Evolutionary conservation across 139 green algal species (phyloP).

Genomic region (Chlorella sorokiniana): DNA sequence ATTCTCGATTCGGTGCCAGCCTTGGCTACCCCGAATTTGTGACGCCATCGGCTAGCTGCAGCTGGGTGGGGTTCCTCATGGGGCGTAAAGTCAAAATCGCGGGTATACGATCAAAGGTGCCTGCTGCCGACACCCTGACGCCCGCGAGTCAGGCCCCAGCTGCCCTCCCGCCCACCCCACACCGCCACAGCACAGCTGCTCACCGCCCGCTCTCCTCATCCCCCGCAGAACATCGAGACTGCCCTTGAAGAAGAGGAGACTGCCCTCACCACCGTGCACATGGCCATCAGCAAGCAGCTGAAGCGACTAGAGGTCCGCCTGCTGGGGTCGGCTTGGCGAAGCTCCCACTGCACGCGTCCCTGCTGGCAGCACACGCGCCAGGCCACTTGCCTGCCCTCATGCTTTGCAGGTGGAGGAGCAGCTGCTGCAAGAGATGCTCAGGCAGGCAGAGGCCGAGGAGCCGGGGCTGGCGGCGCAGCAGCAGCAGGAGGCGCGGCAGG

Average conservation of each 20-base stretch:
- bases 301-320: slow-evolving; percentile 28
- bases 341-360: not conserved
- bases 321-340: not conserved
- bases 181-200: no score
- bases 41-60: no score
- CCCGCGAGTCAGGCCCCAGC: not conserved
- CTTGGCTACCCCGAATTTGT: no score
- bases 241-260: slow-evolving; percentile 32
- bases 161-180: not conserved
- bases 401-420: slow-evolving; percentile 22
- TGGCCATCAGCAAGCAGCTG: slow-evolving; percentile 30
- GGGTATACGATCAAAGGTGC: slow-evolving; percentile 19
- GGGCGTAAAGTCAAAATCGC: not conserved
- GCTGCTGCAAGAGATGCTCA: slow-evolving; percentile 23
- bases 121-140: not conserved
- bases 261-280: slow-evolving; percentile 25
- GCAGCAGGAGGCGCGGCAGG: not conserved
- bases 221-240: slow-evolving; percentile 28
- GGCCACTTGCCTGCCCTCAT: not conserved
- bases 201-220: not conserved
- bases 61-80: not conserved
- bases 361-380: not conserved
- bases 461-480: not conserved
- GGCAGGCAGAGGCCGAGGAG: slow-evolving; percentile 11
- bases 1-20: no score